phyloP scores from a whole-genome alignment of 441 rosid species.

The Pelargonium australe region DNA sequence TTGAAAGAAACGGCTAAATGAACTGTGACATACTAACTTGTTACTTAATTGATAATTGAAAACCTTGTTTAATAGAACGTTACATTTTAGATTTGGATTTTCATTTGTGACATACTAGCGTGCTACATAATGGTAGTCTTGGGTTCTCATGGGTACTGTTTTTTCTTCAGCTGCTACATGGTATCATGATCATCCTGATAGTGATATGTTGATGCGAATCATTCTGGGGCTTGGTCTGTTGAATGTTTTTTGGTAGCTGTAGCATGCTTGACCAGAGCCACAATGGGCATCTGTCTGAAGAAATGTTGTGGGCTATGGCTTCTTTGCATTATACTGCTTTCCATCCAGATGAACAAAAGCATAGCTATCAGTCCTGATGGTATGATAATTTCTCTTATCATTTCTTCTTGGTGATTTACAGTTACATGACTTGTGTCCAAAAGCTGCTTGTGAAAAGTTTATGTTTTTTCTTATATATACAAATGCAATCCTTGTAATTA shows the following conservation, averaged over 20 bases:
- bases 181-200: background rate
- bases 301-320: slow-evolving; percentile 31
- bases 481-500: background rate
- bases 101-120: background rate
- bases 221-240: slow-evolving; percentile 36
- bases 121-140: background rate
- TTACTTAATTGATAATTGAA: too few relatives aligned
- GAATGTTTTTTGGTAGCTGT: slow-evolving; percentile 49
- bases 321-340: slow-evolving; percentile 47
- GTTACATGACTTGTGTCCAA: background rate
- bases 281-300: slow-evolving; percentile 53
- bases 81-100: background rate
- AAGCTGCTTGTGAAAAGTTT: too few relatives aligned
- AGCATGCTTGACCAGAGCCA: slow-evolving; percentile 47
- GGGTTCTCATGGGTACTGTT: background rate
- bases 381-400: slow-evolving; percentile 26
- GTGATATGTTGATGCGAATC: background rate
- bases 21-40: too few relatives aligned
- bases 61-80: background rate
- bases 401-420: background rate
- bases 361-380: slow-evolving; percentile 83
- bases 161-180: background rate
- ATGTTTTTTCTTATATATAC: too few relatives aligned
- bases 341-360: slow-evolving; percentile 31
- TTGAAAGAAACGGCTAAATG: too few relatives aligned